Conservation (phyloP, 768 basidiomycete genomes). For the Mycena capillaripes region DNA sequence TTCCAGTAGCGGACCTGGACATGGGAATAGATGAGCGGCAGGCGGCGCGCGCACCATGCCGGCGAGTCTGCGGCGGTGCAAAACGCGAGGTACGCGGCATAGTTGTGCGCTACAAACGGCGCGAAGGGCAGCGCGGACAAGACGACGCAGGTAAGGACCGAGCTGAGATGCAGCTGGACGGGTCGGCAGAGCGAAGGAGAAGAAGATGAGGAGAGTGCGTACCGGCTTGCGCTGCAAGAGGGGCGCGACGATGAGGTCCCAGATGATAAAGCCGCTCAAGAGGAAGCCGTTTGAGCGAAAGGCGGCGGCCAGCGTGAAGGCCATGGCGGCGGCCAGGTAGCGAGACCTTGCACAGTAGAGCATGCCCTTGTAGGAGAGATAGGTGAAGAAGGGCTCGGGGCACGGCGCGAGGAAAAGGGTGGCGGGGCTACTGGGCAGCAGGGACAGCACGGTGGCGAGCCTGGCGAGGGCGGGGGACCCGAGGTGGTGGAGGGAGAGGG, state of each 20-base stretch:
- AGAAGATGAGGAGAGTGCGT: conserved; percentile 17
- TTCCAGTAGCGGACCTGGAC: conserved; percentile 92
- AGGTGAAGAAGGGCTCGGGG: conserved; percentile 90
- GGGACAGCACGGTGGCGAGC: conserved; percentile 74
- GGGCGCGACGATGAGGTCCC: conserved; percentile 76
- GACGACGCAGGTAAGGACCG: conserved; percentile 51
- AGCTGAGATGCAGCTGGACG: conserved; percentile 50
- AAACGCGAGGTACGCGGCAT: conserved; percentile 73
- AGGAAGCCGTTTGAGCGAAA: conserved; percentile 88
- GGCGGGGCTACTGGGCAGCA: conserved; percentile 86
- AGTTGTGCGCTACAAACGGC: conserved; percentile 84
- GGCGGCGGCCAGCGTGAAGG: conserved; percentile 71
- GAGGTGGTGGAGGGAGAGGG: conserved; percentile 71
- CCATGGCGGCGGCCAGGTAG: conserved; percentile 70
- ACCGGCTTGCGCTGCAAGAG: conserved; percentile 57
- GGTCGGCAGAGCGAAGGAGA: conserved; percentile 14
- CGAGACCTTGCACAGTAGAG: conserved; percentile 61
- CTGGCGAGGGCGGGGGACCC: conserved; percentile 70
- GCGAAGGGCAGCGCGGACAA: conserved; percentile 63
- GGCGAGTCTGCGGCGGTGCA: conserved; percentile 57
- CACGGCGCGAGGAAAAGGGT: conserved; percentile 81
- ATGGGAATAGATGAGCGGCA: conserved; percentile 85
- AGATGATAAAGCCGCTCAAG: conserved; percentile 82
- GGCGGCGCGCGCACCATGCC: conserved; percentile 73
- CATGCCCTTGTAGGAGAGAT: conserved; percentile 84